Percentiles rank a stretch among this genome's conserved stretches.
phyloP scores from a whole-genome alignment of 1,139 yeast species.

The Suhomyces bolitotheri region DNA sequence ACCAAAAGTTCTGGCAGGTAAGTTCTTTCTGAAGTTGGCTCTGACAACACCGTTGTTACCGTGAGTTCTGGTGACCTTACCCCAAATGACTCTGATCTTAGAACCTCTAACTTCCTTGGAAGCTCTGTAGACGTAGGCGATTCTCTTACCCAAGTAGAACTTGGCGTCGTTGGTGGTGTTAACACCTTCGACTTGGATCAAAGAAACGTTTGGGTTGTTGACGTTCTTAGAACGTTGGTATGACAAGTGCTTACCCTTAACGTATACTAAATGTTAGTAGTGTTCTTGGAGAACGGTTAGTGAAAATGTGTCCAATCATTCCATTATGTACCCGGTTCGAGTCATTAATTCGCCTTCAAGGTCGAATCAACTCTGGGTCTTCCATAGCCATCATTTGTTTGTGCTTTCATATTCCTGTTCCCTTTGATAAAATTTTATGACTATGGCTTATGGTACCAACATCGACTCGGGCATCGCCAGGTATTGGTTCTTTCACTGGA shows the following conservation, averaged over 20 bases:
- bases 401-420: too few species aligned
- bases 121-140: slow-evolving; percentile 99
- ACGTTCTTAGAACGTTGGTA: slow-evolving; percentile 99
- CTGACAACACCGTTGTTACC: slow-evolving; percentile 98
- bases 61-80: slow-evolving; percentile 97
- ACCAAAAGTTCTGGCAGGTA: slow-evolving; percentile 99
- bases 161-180: slow-evolving; percentile 88
- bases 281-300: background rate
- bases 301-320: too few species aligned
- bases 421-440: too few species aligned
- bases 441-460: too few species aligned
- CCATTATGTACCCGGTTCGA: background rate
- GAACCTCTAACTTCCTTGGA: slow-evolving; percentile 97
- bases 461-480: too few species aligned
- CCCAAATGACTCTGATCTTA: slow-evolving; percentile 99
- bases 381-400: too few species aligned
- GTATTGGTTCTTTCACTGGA: too few species aligned
- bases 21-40: slow-evolving; percentile 98
- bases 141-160: slow-evolving; percentile 99
- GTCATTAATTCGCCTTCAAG: too few species aligned
- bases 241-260: slow-evolving; percentile 99
- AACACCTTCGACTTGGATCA: slow-evolving; percentile 97
- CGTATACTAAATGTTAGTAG: slow-evolving; percentile 83
- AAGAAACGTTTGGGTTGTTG: slow-evolving; percentile 97
- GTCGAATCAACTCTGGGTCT: too few species aligned